phyloP scores from a whole-genome alignment of 1,284 basidiomycete species.

The Ceratobasidium sp. region DNA sequence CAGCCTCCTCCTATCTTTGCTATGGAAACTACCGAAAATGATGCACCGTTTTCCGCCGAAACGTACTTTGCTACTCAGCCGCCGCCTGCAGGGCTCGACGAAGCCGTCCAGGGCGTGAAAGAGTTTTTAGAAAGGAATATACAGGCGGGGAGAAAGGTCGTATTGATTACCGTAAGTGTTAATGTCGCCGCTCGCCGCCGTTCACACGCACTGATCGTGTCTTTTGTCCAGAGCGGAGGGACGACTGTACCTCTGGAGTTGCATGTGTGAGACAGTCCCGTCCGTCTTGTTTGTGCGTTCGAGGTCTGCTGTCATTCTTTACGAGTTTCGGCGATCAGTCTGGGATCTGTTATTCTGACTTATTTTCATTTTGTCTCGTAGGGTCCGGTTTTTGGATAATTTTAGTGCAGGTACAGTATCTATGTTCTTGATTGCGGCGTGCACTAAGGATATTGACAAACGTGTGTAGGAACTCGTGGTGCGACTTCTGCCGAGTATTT shows the following conservation, averaged over 20 bases:
- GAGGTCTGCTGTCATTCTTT: neutral
- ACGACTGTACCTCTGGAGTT: conserved; percentile 95
- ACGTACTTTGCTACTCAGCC: conserved; percentile 86
- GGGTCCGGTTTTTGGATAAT: conserved; percentile 97
- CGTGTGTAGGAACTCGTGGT: conserved; percentile 81
- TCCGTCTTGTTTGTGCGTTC: conserved; percentile 3
- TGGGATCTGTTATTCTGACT: neutral
- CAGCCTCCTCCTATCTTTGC: too few relatives aligned
- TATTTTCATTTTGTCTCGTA: conserved; percentile 50
- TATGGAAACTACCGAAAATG: neutral
- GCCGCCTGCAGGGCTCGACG: conserved; percentile 71
- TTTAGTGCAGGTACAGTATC: conserved; percentile 86
- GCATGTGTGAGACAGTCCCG: conserved; percentile 79
- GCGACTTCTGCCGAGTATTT: conserved; percentile 99
- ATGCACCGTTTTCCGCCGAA: conserved; percentile 73
- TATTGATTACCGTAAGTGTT: conserved; percentile 86
- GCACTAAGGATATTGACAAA: conserved; percentile 8
- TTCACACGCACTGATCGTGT: conserved; percentile 31
- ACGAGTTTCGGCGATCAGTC: neutral
- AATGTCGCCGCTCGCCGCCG: conserved; percentile 18
- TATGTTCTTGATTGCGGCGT: neutral
- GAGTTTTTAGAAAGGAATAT: conserved; percentile 77
- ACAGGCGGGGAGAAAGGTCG: conserved; percentile 74
- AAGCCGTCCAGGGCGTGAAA: conserved; percentile 67
- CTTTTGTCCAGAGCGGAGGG: conserved; percentile 79